Conservation (phyloP, 345 rosid genomes). For the Pistacia integerrima region DNA sequence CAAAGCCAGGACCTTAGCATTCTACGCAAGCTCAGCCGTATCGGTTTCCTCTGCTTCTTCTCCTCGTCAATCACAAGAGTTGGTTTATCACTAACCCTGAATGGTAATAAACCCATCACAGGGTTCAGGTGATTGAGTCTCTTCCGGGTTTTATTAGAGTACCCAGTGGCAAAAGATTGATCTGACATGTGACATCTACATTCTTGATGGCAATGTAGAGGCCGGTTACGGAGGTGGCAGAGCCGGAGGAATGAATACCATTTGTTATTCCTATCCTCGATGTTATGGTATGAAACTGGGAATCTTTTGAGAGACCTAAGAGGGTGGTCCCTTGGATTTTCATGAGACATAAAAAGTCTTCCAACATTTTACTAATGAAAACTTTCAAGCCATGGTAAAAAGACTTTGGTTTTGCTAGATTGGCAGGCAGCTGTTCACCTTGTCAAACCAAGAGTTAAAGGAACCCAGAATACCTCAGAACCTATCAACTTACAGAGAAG, state of each 20-base stretch:
- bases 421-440: too few relatives aligned
- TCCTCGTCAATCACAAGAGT: conserved; percentile 22
- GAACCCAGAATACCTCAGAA: too few relatives aligned
- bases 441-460: too few relatives aligned
- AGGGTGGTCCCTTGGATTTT: too few relatives aligned
- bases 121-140: conserved; percentile 10
- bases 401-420: too few relatives aligned
- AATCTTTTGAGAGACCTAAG: too few relatives aligned
- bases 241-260: conserved; percentile 84
- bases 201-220: conserved; percentile 81
- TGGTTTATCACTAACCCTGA: neutral
- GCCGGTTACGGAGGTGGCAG: conserved; percentile 70
- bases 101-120: neutral
- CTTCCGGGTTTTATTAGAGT: conserved; percentile 32
- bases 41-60: conserved; percentile 40
- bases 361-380: too few relatives aligned
- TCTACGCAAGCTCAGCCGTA: conserved; percentile 69
- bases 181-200: conserved; percentile 84
- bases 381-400: too few relatives aligned
- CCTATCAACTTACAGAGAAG: too few relatives aligned
- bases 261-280: conserved; percentile 44
- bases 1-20: conserved; percentile 80
- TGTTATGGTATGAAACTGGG: too few relatives aligned
- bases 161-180: conserved; percentile 61
- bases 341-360: too few relatives aligned